Conservation (phyloP, 768 basidiomycete genomes). For the Suillus bovinus region DNA sequence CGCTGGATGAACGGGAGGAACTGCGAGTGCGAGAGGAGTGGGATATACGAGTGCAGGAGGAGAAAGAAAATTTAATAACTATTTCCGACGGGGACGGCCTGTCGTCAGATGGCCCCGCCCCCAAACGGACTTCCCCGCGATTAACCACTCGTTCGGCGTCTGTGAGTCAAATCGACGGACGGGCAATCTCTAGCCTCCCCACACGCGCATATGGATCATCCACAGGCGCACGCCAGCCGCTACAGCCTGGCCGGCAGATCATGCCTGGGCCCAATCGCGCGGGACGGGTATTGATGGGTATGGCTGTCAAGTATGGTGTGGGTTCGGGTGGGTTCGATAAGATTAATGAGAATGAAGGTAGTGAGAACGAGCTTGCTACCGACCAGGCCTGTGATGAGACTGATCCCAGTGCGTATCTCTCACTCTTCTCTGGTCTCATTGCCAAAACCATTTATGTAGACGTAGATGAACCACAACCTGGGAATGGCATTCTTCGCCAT, state of each 20-base stretch:
- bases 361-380: conserved; percentile 40
- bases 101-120: conserved; percentile 25
- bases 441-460: conserved; percentile 30
- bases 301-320: conserved; percentile 35
- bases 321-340: conserved; percentile 43
- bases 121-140: conserved; percentile 27
- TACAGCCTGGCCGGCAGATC: conserved; percentile 43
- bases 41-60: conserved; percentile 34
- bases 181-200: conserved; percentile 33
- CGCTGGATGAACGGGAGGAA: conserved; percentile 37
- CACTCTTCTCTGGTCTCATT: conserved; percentile 14
- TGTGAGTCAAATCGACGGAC: conserved; percentile 35
- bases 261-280: conserved; percentile 46
- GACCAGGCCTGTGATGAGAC: conserved; percentile 37
- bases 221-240: conserved; percentile 32
- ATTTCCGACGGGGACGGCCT: conserved; percentile 28
- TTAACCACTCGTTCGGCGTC: conserved; percentile 33
- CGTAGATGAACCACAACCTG: conserved; percentile 29
- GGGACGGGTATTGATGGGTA: conserved; percentile 51
- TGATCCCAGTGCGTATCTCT: conserved; percentile 37
- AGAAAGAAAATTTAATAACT: conserved; percentile 40
- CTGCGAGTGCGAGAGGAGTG: conserved; percentile 30
- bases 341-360: conserved; percentile 46
- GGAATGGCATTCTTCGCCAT: conserved; percentile 27
- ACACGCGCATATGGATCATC: conserved; percentile 34